Base-by-base conservation (phyloP, 1,139 yeast genomes). In the Hyphopichia khmerensis region DNA sequence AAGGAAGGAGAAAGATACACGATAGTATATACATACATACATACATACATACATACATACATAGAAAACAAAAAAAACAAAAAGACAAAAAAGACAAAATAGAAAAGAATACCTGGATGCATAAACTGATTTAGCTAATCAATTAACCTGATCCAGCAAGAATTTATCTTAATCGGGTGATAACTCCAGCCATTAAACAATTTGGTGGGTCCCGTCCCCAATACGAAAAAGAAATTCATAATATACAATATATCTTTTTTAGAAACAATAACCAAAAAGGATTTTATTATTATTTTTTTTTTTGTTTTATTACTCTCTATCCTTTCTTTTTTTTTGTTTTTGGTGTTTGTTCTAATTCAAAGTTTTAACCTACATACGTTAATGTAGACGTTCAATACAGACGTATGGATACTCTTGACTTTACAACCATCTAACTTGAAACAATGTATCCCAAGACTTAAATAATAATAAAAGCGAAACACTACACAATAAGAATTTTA, bases 71-170 rank as follows among this genome's bases (percentile, higher is more conserved):
- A 14, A 33, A 33, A 13, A 33, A 11, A 7, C 7, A 4, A 18
- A 10, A 17, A 11, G 8, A 6, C 13, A 4, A 18, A 18, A n/a
- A n/a, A n/a, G n/a, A n/a, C n/a, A n/a, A n/a, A n/a, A n/a, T n/a
- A n/a, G n/a, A 18, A 18, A 7, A 33, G 10, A 18, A 17, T 10
- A 10, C 10, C 16, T 21, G 36, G 27, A 13, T 33, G 27, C 36
- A 13, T 14, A 13, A 26, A 26, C 18, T 36, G 39, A 36, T 36
- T 37, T 14, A 31, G 34, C 14, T n/a, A 37, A 37, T 31, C 35
- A 37, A 11, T 33, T 38, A 24, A 17, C 40, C 42, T 43, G 45
- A 43, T 43, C 42, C 44, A 45, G 50, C 42, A 34, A 26, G 41
- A 37, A 30, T 42, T 40, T 39, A 36, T 30, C 44, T 39, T 13